Conservation (phyloP, 1,284 basidiomycete species). For the Leccinum angustisporum region DNA sequence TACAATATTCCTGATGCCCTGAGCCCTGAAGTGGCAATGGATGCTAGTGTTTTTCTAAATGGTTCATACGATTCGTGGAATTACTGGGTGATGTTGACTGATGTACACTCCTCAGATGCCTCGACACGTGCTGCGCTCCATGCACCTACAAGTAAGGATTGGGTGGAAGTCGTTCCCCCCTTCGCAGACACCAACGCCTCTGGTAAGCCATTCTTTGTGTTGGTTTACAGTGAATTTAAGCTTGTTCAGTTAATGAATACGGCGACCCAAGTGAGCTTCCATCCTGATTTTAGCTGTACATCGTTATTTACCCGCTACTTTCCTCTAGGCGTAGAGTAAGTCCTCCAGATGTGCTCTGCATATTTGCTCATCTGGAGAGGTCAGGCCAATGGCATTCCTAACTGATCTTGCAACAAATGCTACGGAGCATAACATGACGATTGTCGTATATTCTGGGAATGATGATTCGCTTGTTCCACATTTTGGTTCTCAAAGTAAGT, state of each 20-base stretch:
- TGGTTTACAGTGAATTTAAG: conserved; percentile 12
- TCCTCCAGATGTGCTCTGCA: neutral
- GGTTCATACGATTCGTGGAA: neutral
- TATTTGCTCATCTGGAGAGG: conserved; percentile 1
- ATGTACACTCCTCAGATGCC: neutral
- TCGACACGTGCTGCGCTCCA: neutral
- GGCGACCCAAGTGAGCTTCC: conserved; percentile 45
- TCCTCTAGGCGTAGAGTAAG: conserved; percentile 49
- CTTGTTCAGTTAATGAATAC: conserved; percentile 12
- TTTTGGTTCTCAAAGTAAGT: conserved; percentile 59
- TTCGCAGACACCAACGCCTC: conserved; percentile 14
- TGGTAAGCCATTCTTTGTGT: conserved; percentile 21
- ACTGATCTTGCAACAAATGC: conserved; percentile 62
- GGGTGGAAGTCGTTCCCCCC: neutral
- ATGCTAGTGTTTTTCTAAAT: neutral
- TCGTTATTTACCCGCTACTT: neutral
- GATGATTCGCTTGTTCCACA: conserved; percentile 66
- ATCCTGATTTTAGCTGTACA: neutral
- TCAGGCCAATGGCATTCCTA: conserved; percentile 63
- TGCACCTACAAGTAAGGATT: neutral
- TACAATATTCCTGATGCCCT: neutral
- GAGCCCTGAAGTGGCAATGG: neutral
- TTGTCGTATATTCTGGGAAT: conserved; percentile 67
- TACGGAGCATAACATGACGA: conserved; percentile 44
- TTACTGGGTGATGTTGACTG: neutral